Percentiles rank a stretch among this genome's conserved stretches.
Evolutionary conservation across 2,329 filamentous ascomycete species (phyloP).

Genomic region (Alternaria dauci): DNA sequence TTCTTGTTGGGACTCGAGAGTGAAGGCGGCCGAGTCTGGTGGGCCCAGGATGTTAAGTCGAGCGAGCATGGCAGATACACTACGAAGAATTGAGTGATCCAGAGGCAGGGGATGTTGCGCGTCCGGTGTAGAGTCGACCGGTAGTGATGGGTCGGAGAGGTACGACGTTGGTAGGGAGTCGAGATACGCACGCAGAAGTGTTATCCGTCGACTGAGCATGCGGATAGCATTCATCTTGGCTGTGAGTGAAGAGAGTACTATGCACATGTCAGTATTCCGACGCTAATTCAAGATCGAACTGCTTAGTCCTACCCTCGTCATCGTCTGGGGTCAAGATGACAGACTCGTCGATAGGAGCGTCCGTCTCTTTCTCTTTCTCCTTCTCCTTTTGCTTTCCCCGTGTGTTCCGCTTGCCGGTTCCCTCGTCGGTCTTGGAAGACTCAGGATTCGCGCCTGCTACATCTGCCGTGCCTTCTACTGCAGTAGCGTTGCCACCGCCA

Average conservation of each 20-base stretch:
- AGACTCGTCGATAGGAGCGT: constrained; percentile 46
- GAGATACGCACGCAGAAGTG: constrained; percentile 73
- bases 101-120: constrained; percentile 47
- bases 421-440: constrained; percentile 50
- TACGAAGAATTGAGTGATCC: constrained; percentile 79
- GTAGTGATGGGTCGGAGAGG: constrained; percentile 58
- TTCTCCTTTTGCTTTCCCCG: constrained; percentile 62
- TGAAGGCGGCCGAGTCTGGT: constrained; percentile 69
- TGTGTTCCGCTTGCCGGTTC: constrained; percentile 59
- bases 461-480: constrained; percentile 51
- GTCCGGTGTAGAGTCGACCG: constrained; percentile 42
- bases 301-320: constrained; percentile 64
- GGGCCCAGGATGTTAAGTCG: constrained; percentile 84
- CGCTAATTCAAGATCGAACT: neutral
- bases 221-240: constrained; percentile 92
- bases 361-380: constrained; percentile 49
- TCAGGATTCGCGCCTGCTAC: constrained; percentile 22
- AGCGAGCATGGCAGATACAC: constrained; percentile 84
- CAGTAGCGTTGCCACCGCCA: constrained; percentile 81
- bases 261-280: constrained; percentile 14
- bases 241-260: constrained; percentile 73
- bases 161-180: constrained; percentile 73
- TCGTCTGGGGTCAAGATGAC: constrained; percentile 65
- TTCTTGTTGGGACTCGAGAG: constrained; percentile 76
- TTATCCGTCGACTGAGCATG: constrained; percentile 75